Evolutionary conservation across 192 early-diverging fungal genomes (phyloP), one percentile per base, ranked within the genome.

Genomic region (Backusella luteola): DNA sequence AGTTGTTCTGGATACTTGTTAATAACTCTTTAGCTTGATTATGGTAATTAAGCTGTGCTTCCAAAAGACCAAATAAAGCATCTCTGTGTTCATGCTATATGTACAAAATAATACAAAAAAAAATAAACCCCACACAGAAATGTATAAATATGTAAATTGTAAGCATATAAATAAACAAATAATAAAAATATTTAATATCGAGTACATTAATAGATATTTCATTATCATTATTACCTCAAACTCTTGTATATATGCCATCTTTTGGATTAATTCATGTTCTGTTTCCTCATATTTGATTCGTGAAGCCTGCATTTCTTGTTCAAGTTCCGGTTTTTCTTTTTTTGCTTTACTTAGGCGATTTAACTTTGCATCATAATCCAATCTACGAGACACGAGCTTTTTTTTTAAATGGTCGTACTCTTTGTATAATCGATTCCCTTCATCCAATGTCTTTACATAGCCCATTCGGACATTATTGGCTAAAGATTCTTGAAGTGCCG

Each of bases 201-300:
- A 53, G 19, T 53, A 53, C 8, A 53, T 53, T 4, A 56, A 52
- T 52, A 52, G 19, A 21, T 23, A 56, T 56, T 1, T 23, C 15
- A 86, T 85, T 69, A 79, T 21, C 19, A n/a, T 49, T 49, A 49
- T 49, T 91, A 92, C 93, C 85, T 98, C 96, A 67, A 89, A 90
- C 17, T 95, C 92, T 81, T 95, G 90, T 73, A 99, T 85, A 41
- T 87, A 80, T 80, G 91, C 81, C 95, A 99, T 99, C 67, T 92
- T 87, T 6, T 87, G 84, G 11, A 90, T 87, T 35, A 95, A 79
- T 67, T 95, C 93, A 34, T 91, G 87, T 70, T 91, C 87, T 38
- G 94, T 94, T 74, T 98, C 97, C 67, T 99, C 97, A 77, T 98
- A 99, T 80, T 97, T 97, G 34, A 89, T 85, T 81, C 96, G 95